Evolutionary conservation across 345 rosid genomes (phyloP).

Genomic region (Linum tenue): DNA sequence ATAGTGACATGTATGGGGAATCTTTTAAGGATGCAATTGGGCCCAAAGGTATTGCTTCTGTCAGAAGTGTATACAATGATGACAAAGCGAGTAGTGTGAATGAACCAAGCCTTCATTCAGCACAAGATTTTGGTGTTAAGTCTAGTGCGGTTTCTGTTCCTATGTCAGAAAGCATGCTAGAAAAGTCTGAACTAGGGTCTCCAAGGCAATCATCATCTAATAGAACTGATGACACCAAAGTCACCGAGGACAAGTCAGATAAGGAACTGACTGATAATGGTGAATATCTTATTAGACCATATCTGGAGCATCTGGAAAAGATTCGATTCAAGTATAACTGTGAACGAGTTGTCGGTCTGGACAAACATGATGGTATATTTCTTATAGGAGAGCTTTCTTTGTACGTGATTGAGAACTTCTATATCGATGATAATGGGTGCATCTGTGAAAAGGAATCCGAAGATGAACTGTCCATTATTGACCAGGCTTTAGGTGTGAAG

Average conservation of each 20-base stretch:
- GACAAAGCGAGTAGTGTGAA: constrained; percentile 79
- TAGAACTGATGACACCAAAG: constrained; percentile 54
- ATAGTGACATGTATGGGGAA: constrained; percentile 54
- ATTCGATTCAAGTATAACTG: constrained; percentile 88
- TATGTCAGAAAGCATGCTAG: constrained; percentile 56
- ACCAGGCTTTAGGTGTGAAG: constrained; percentile 98
- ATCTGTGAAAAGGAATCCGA: constrained; percentile 93
- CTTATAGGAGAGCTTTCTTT: constrained; percentile 83
- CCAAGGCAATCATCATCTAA: constrained; percentile 61
- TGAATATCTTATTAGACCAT: constrained; percentile 94
- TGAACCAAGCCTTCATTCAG: constrained; percentile 97
- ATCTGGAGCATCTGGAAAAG: constrained; percentile 87
- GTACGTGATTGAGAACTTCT: constrained; percentile 91
- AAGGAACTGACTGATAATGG: constrained; percentile 92
- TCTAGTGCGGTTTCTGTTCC: constrained; percentile 70
- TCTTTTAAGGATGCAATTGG: constrained; percentile 44
- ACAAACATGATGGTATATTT: constrained; percentile 97
- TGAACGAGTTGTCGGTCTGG: constrained; percentile 94
- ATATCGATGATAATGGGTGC: constrained; percentile 68
- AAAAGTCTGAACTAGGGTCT: constrained; percentile 71
- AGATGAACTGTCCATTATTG: constrained; percentile 96
- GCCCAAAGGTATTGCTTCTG: constrained; percentile 43
- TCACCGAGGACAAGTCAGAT: constrained; percentile 58
- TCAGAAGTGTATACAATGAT: constrained; percentile 76
- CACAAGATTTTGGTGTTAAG: constrained; percentile 80